Base-by-base conservation (phyloP, 805 yeast species). In the Kluyveromyces lactis region DNA sequence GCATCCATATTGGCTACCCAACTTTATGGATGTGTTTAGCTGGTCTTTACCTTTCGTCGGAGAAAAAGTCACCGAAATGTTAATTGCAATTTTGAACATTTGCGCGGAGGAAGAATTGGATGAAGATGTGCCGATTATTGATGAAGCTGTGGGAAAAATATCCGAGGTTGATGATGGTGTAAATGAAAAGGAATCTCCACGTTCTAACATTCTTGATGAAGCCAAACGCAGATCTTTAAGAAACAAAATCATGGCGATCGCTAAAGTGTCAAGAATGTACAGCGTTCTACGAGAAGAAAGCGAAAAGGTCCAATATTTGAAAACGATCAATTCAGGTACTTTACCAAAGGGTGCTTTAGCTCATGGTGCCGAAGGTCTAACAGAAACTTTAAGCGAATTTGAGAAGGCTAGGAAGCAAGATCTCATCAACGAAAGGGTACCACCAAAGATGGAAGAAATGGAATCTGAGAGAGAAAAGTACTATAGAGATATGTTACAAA, bases 31-130 rank as follows among this genome's bases (percentile, higher is more conserved):
- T 60, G 95, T 90, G 5, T 90, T 90, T 62, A 82, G 95, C 9
- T 92, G 97, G 97, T 85, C 96, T 2, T 68, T 90, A 42, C 98
- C 97, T 6, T 90, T 92, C 67, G 97, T 92, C 18, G 97, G 97
- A 16, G 96, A 90, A 59, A 86, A 92, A 56, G 84, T 89, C 40
- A 85, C 95, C 11, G 97, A 92, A 58, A 89, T 90, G 82, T 71
- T 90, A 55, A 83, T 86, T 17, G 76, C 92, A 1, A 84, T 90
- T 29, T 71, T 92, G 58, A 90, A 90, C 60, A 85, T 92, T 42
- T 90, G 98, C 66, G 84, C 97, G 0, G 95, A 89, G 55, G 96
- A 90, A 56, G 98, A 90, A 61, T 71, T 90, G 42, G 90, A 80
- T 42, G 86, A 81, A 53, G 90, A 77, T 13, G 73, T 78, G 0